phyloP scores from a whole-genome alignment of 2,329 filamentous ascomycete genomes.

The Cytospora leucostoma region DNA sequence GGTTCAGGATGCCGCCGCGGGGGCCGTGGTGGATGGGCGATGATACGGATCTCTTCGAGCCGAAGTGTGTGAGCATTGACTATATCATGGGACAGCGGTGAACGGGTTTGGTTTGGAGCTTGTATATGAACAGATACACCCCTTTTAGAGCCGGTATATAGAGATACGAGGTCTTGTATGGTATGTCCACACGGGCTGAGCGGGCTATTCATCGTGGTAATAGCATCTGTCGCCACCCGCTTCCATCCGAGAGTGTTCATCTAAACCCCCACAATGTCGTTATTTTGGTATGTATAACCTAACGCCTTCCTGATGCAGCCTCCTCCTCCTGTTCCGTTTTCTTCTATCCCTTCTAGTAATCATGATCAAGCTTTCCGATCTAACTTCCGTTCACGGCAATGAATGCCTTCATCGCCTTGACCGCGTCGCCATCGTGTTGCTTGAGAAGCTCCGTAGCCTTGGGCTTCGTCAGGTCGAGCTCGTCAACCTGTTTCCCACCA shows the following conservation, averaged over 20 bases:
- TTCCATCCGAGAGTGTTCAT: neutral
- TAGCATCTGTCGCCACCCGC: neutral
- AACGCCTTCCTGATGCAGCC: constrained; percentile 11
- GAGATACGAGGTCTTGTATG: neutral
- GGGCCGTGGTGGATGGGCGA: constrained; percentile 32
- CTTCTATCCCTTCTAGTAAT: neutral
- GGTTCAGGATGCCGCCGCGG: constrained; percentile 27
- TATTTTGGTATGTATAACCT: neutral
- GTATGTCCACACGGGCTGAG: neutral
- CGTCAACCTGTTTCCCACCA: constrained; percentile 54
- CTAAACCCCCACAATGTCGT: neutral
- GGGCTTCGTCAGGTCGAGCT: constrained; percentile 69
- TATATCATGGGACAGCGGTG: constrained; percentile 25
- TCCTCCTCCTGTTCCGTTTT: neutral
- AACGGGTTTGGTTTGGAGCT: neutral
- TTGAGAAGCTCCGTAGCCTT: constrained; percentile 77
- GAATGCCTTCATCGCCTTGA: constrained; percentile 66
- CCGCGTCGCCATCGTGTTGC: constrained; percentile 68
- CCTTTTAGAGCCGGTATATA: neutral
- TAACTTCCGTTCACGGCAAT: constrained; percentile 31
- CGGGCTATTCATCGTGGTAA: neutral
- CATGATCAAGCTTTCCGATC: neutral
- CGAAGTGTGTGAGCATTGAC: constrained; percentile 31
- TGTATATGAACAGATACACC: neutral
- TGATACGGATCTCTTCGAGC: constrained; percentile 36